Percentiles rank a stretch among this genome's conserved stretches.
These are phyloP conservation scores for Schwanniomyces yamadae DNA, from an alignment of 805 yeast genomes.

Conservation along the genomic window DNA sequence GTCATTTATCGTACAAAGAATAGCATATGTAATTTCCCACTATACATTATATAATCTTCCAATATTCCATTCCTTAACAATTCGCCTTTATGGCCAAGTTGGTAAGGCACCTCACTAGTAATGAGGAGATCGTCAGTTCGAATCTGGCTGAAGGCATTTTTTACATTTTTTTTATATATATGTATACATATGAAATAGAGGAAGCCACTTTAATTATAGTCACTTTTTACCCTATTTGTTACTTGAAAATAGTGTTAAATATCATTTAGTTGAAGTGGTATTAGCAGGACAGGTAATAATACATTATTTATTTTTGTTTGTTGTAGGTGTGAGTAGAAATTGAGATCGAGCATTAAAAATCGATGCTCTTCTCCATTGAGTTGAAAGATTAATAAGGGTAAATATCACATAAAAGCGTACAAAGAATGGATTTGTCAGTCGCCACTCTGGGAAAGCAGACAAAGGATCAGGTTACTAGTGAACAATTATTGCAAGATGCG, in stretches of 20 bases:
- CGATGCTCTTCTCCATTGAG: too few species aligned
- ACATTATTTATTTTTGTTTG: neutral
- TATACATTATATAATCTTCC: too few species aligned
- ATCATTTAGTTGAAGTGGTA: neutral
- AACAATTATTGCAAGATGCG: slow-evolving; percentile 37
- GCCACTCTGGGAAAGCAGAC: neutral
- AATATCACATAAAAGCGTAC: too few species aligned
- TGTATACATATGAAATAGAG: neutral
- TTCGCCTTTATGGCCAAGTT: slow-evolving; percentile 22
- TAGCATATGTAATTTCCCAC: too few species aligned
- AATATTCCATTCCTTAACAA: neutral
- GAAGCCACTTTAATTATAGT: neutral
- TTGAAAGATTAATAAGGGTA: too few species aligned
- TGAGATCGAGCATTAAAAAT: too few species aligned
- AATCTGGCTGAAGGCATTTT: slow-evolving; percentile 13
- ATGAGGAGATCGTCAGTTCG: slow-evolving; percentile 12
- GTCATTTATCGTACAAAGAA: too few species aligned
- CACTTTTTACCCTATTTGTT: neutral
- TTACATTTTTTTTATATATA: slow-evolving; percentile 6
- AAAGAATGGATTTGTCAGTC: neutral
- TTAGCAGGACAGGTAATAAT: neutral
- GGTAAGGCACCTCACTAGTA: slow-evolving; percentile 12
- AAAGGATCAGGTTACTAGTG: slow-evolving; percentile 23
- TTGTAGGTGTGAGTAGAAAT: neutral
- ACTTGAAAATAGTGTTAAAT: too few species aligned